Base-by-base conservation (phyloP, 2,329 filamentous ascomycete species). In the Stachybotrys elegans region DNA sequence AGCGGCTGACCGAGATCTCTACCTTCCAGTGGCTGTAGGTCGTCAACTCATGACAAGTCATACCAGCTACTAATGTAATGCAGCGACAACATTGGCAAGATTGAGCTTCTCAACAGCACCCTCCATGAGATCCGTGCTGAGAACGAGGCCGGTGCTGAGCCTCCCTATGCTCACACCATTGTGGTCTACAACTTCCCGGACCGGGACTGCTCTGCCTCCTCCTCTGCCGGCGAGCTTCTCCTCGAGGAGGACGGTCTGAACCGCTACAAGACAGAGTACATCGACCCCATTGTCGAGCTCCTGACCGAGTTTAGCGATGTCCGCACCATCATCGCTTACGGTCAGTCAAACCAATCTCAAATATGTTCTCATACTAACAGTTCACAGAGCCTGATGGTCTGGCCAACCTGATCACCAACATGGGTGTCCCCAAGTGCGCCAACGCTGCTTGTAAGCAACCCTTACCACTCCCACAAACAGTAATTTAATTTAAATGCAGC, bases 151-250 rank as follows among this genome's bases (percentile, higher is more conserved):
- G 62, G 63, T 7, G 58, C 50, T 17, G 62, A 63, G 40, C 38
- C 38, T 41, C 62, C 59, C 8, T 58, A 50, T 19, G 62, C 63
- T 36, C 71, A 75, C 46, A 70, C 68, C 11, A 73, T 67, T 37
- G 76, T 79, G 40, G 69, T 81, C 43, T 80, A 80, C 55, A 70
- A 80, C 57, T 69, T 80, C 4, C 77, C 77, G 12, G 74, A 78
- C 54, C 73, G 77, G 57, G 77, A 80, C 62, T 81, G 77, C 52
- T 69, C 75, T 22, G 76, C 76, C 3, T 68, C 70, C 7, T 75
- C 75, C 12, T 78, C 74, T 51, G 79, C 79, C 53, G 76, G 77
- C 57, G 76, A 80, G 58, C 69, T 79, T 46, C 60, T 68, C 5
- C 69, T 79, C 25, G 70, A 69, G 34, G 61, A 76, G 43, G 68